These are phyloP conservation scores for Naganishia friedmannii DNA, from an alignment of 768 basidiomycete species.

Conservation along the genomic window DNA sequence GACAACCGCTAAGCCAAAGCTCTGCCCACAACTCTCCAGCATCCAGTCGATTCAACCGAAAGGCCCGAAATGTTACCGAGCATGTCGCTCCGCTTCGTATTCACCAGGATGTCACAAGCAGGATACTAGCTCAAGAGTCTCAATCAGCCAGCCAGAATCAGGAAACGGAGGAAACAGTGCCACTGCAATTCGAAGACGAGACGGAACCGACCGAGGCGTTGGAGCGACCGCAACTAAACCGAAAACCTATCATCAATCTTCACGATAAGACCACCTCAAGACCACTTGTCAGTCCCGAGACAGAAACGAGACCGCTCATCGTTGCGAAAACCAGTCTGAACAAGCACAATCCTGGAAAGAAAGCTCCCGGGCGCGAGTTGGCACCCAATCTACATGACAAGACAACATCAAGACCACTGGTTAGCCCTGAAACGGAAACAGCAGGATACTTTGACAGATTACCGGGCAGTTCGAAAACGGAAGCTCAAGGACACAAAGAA, in stretches of 20 bases:
- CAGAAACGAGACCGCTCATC: not conserved
- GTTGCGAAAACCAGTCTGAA: not conserved
- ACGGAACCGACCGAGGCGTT: not conserved
- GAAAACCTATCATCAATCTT: constrained; percentile 1
- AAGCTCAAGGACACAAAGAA: not conserved
- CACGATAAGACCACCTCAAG: constrained; percentile 14
- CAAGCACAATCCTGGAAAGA: not conserved
- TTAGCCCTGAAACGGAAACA: not conserved
- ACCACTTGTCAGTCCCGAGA: constrained; percentile 16
- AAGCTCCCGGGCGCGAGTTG: not conserved
- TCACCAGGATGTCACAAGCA: not conserved
- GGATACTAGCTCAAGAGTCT: not conserved
- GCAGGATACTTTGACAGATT: not conserved
- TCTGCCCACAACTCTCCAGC: not conserved
- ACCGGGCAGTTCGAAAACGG: not conserved
- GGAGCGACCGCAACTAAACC: not conserved
- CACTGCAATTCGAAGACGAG: not conserved
- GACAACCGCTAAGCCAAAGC: not conserved
- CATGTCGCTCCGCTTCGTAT: not conserved
- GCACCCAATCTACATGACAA: not conserved
- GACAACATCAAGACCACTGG: not conserved
- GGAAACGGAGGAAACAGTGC: constrained; percentile 19
- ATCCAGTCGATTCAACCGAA: constrained; percentile 1
- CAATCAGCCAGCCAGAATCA: not conserved
- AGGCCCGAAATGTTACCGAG: not conserved